phyloP scores from a whole-genome alignment of 1,284 basidiomycete species.

The Trametes sp. region DNA sequence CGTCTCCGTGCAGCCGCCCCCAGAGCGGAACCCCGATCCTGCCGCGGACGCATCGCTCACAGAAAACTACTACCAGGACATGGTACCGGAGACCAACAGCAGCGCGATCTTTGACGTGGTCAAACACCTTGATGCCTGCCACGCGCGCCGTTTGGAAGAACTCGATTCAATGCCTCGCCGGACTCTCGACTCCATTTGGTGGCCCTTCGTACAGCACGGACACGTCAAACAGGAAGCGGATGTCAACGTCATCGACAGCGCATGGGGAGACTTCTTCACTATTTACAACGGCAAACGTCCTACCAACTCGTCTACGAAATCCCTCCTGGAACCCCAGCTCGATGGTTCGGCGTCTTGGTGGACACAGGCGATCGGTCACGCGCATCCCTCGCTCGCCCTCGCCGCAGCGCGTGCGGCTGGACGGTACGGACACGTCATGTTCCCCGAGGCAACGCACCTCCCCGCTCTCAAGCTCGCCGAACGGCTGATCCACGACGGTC shows the following conservation, averaged over 20 bases:
- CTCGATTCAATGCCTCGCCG: constrained; percentile 83
- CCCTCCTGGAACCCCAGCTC: constrained; percentile 75
- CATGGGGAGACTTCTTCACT: constrained; percentile 87
- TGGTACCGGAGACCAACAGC: constrained; percentile 47
- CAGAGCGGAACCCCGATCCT: constrained; percentile 54
- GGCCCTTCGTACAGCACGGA: constrained; percentile 97
- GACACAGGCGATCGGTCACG: constrained; percentile 95
- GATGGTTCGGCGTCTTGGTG: constrained; percentile 98
- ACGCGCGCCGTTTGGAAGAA: constrained; percentile 69
- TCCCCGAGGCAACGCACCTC: constrained; percentile 87
- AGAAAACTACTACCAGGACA: constrained; percentile 72
- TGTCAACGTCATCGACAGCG: constrained; percentile 93
- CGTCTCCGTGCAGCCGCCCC: constrained; percentile 65
- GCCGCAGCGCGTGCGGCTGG: constrained; percentile 92
- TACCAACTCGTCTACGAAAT: constrained; percentile 31
- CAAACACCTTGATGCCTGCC: constrained; percentile 68
- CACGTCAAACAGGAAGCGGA: constrained; percentile 72
- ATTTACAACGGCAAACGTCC: constrained; percentile 56
- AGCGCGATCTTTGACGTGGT: constrained; percentile 61
- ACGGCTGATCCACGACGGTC: constrained; percentile 70
- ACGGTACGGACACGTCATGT: constrained; percentile 97
- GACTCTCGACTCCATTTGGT: constrained; percentile 88
- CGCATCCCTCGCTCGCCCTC: constrained; percentile 76
- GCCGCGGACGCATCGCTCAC: constrained; percentile 64
- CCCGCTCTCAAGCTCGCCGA: constrained; percentile 88